Evolutionary conservation across 2,329 filamentous ascomycete species (phyloP).

Genomic region (Chaetomium olivaceum): DNA sequence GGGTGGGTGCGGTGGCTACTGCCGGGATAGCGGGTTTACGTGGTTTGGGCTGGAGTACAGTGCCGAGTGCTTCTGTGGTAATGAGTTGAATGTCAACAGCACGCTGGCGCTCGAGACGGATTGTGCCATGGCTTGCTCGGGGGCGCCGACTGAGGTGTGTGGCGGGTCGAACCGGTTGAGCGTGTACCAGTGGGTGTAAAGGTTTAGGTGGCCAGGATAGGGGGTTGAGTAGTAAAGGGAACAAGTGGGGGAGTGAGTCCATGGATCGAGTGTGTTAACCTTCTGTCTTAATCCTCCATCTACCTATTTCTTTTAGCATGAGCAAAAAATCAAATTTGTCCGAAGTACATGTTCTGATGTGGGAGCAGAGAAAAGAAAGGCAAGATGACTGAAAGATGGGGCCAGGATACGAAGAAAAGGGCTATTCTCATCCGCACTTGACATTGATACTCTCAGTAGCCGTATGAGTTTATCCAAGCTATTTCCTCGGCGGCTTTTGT

Average conservation of each 20-base stretch:
- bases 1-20: slow-evolving; percentile 25
- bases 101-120: slow-evolving; percentile 23
- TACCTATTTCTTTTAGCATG: too few species aligned
- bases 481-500: background rate
- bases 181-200: slow-evolving; percentile 33
- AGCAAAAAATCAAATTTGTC: background rate
- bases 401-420: too few species aligned
- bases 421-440: too few species aligned
- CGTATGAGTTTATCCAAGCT: slow-evolving; percentile 15
- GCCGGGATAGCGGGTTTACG: slow-evolving; percentile 25
- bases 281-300: background rate
- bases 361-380: background rate
- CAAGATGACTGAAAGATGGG: background rate
- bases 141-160: slow-evolving; percentile 36
- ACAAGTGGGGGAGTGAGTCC: background rate
- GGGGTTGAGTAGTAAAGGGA: background rate
- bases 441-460: slow-evolving; percentile 15
- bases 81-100: slow-evolving; percentile 26
- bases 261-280: background rate
- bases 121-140: slow-evolving; percentile 38
- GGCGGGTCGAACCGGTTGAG: slow-evolving; percentile 38
- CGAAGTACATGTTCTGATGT: too few species aligned
- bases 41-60: slow-evolving; percentile 31
- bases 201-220: background rate
- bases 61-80: slow-evolving; percentile 34